A percentile compares a stretch with the other conserved stretches of the same genome.
Evolutionary conservation across 371 early-diverging fungal genomes (phyloP).

Genomic region (Basidiobolus meristosporus): DNA sequence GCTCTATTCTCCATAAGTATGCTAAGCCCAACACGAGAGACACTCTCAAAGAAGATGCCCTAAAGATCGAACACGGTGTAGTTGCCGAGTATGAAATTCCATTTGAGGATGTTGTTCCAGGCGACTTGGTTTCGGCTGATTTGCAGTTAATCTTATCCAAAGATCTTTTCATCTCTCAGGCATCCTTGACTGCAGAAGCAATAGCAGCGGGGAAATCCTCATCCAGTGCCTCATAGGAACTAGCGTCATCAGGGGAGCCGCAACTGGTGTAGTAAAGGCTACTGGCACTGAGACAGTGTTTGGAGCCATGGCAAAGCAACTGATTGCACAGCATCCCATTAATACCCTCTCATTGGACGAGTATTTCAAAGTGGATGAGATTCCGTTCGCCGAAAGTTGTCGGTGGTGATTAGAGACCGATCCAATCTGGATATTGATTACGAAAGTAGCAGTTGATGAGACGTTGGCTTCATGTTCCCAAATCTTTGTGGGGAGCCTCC

Average conservation of each 20-base stretch:
- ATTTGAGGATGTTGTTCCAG: slow-evolving; percentile 16
- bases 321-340: too few relatives aligned
- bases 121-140: slow-evolving; percentile 15
- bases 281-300: slow-evolving; percentile 13
- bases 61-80: slow-evolving; percentile 5
- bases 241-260: slow-evolving; percentile 14
- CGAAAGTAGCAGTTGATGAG: too few relatives aligned
- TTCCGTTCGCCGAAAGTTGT: too few relatives aligned
- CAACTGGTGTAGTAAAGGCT: slow-evolving; percentile 11
- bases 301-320: too few relatives aligned
- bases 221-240: slow-evolving; percentile 16
- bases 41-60: slow-evolving; percentile 8
- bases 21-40: slow-evolving; percentile 9
- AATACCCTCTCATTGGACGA: too few relatives aligned
- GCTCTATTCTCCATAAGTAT: slow-evolving; percentile 10
- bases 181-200: slow-evolving; percentile 14
- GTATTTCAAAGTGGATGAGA: too few relatives aligned
- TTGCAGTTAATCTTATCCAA: slow-evolving; percentile 11
- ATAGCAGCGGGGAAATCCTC: slow-evolving; percentile 15
- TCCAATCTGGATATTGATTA: too few relatives aligned
- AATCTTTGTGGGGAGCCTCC: too few relatives aligned
- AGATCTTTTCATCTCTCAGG: slow-evolving; percentile 15
- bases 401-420: too few relatives aligned
- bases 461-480: too few relatives aligned
- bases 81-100: slow-evolving; percentile 8